Evolutionary conservation across 305 asterid species (phyloP).

Genomic region (Fraxinus velutina): DNA sequence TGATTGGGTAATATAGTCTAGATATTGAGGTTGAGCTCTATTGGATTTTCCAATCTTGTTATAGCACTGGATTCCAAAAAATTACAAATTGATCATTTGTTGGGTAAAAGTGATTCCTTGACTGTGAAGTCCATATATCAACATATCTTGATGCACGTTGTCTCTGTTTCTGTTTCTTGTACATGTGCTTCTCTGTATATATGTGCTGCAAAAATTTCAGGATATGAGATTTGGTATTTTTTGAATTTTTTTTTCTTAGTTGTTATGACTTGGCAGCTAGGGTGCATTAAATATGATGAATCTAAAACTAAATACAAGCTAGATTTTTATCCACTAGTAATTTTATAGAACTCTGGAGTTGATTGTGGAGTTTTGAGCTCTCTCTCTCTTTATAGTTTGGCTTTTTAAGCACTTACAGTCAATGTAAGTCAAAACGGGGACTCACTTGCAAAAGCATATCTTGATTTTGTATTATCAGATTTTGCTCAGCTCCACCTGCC

Average conservation of each 20-base stretch:
- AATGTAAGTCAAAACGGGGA: constrained; percentile 1
- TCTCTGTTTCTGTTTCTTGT: constrained; percentile 5
- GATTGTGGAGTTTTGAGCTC: not conserved
- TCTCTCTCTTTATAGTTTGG: not conserved
- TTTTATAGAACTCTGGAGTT: no score
- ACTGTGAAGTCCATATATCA: not conserved
- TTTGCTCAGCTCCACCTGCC: not conserved
- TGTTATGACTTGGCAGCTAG: not conserved
- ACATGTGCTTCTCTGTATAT: constrained; percentile 13
- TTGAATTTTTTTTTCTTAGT: no score
- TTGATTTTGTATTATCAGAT: not conserved
- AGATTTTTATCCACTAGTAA: not conserved
- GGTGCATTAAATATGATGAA: not conserved
- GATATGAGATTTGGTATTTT: not conserved
- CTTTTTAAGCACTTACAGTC: not conserved
- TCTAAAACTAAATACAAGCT: not conserved
- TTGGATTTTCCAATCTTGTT: not conserved
- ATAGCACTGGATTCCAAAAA: not conserved
- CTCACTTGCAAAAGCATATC: not conserved
- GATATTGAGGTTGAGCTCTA: not conserved
- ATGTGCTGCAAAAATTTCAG: not conserved
- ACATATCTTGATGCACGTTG: not conserved
- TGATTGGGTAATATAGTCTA: not conserved
- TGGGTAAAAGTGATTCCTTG: not conserved
- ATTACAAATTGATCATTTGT: not conserved